A percentile compares a stretch with the other conserved stretches of the same genome.
phyloP scores from a whole-genome alignment of 2,329 filamentous ascomycete genomes.

The Talaromyces rugulosus region DNA sequence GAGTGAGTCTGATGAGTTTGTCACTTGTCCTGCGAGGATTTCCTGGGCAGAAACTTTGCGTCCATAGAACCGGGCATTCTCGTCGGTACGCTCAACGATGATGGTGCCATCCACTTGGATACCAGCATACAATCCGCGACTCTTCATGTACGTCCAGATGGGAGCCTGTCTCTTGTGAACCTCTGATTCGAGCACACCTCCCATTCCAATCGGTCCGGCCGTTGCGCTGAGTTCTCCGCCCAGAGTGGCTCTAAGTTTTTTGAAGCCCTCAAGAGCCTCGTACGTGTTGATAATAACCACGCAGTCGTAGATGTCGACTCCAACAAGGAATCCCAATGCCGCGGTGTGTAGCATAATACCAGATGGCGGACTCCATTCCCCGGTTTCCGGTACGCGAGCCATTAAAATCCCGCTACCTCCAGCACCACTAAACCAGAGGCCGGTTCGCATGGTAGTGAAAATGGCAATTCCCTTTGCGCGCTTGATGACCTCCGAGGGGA shows the following conservation, averaged over 20 bases:
- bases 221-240: slow-evolving; percentile 75
- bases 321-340: slow-evolving; percentile 82
- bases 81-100: slow-evolving; percentile 78
- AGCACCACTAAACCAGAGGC: slow-evolving; percentile 85
- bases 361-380: slow-evolving; percentile 86
- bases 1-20: slow-evolving; percentile 53
- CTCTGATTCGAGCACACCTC: slow-evolving; percentile 67
- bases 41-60: slow-evolving; percentile 58
- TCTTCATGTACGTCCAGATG: slow-evolving; percentile 84
- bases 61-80: slow-evolving; percentile 83
- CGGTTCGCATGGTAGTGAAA: slow-evolving; percentile 93
- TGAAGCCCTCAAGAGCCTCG: slow-evolving; percentile 78
- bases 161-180: slow-evolving; percentile 65
- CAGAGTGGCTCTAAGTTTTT: slow-evolving; percentile 70
- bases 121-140: slow-evolving; percentile 80
- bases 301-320: slow-evolving; percentile 94
- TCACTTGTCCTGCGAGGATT: slow-evolving; percentile 60
- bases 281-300: slow-evolving; percentile 88
- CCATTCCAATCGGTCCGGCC: slow-evolving; percentile 72
- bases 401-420: slow-evolving; percentile 86
- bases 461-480: slow-evolving; percentile 88
- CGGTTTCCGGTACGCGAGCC: slow-evolving; percentile 71
- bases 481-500: slow-evolving; percentile 78
- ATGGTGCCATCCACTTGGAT: slow-evolving; percentile 84
- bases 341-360: slow-evolving; percentile 88